phyloP scores from a whole-genome alignment of 2,329 filamentous ascomycete genomes.

The Cercospora zeina region DNA sequence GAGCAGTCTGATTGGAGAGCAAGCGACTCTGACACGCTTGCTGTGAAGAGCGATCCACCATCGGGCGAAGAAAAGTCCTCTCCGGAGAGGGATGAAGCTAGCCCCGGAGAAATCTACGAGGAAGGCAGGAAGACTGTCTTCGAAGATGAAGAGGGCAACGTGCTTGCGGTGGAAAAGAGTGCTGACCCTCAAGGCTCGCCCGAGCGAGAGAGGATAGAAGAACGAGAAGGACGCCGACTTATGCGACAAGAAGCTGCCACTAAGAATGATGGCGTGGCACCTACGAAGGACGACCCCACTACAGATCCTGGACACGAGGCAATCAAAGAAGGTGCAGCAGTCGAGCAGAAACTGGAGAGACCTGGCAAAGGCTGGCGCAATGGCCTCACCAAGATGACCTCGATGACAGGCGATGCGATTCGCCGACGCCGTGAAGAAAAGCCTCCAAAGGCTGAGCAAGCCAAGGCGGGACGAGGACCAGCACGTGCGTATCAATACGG shows the following conservation, averaged over 20 bases:
- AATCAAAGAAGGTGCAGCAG: constrained; percentile 68
- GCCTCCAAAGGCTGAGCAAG: constrained; percentile 38
- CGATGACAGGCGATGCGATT: constrained; percentile 42
- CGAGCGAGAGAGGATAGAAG: constrained; percentile 64
- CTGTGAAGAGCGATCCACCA: constrained; percentile 41
- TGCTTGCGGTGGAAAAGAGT: constrained; percentile 65
- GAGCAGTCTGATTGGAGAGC: constrained; percentile 40
- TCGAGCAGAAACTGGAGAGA: constrained; percentile 64
- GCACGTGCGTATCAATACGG: constrained; percentile 85
- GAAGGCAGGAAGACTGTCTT: constrained; percentile 78
- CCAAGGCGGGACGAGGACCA: constrained; percentile 62
- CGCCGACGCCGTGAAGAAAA: constrained; percentile 45
- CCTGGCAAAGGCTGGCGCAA: constrained; percentile 44
- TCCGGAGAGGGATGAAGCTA: constrained; percentile 26
- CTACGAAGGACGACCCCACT: constrained; percentile 50
- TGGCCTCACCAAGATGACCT: constrained; percentile 47
- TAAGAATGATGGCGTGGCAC: constrained; percentile 45
- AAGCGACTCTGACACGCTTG: constrained; percentile 49
- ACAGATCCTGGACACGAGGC: constrained; percentile 47
- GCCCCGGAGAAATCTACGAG: constrained; percentile 68
- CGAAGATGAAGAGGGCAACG: constrained; percentile 85
- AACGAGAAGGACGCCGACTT: constrained; percentile 52
- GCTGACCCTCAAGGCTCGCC: constrained; percentile 47
- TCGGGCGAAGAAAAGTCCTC: constrained; percentile 26
- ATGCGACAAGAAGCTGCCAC: constrained; percentile 54